Evolutionary conservation across 1,284 basidiomycete genomes (phyloP).

Genomic region (Heterobasidion irregulare): DNA sequence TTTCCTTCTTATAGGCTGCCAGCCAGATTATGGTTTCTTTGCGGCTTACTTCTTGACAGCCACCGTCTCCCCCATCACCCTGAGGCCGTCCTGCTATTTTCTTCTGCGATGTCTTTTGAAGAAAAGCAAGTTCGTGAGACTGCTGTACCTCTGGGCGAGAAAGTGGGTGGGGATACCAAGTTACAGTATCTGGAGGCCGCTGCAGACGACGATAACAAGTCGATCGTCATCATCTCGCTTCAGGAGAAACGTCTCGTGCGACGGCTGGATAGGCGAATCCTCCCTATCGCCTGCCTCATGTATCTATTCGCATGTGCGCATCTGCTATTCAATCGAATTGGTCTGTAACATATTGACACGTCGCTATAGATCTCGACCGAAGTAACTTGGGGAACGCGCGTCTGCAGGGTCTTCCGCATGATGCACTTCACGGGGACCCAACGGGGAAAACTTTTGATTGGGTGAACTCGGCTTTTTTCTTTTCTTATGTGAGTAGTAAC

Average conservation of each 20-base stretch:
- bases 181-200: not conserved
- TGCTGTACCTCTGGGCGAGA: not conserved
- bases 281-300: conserved; percentile 62
- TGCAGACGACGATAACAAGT: not conserved
- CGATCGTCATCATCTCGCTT: conserved; percentile 1
- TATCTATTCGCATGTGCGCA: conserved; percentile 69
- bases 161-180: not conserved
- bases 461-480: conserved; percentile 69
- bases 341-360: not conserved
- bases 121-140: not conserved
- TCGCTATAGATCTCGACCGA: conserved; percentile 52
- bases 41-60: not conserved
- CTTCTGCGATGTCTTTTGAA: not conserved
- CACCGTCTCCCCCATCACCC: not conserved
- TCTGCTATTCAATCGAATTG: not conserved
- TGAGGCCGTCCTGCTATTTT: not conserved
- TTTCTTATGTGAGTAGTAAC: conserved; percentile 55
- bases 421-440: conserved; percentile 57
- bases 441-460: conserved; percentile 63
- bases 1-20: too few relatives aligned
- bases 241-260: conserved; percentile 53
- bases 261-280: conserved; percentile 59
- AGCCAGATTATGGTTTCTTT: too few relatives aligned
- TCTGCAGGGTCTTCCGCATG: conserved; percentile 57
- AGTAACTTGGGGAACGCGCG: conserved; percentile 73